These are phyloP conservation scores for Candida pseudoglaebosa DNA, from an alignment of 805 yeast species.

Conservation along the genomic window DNA sequence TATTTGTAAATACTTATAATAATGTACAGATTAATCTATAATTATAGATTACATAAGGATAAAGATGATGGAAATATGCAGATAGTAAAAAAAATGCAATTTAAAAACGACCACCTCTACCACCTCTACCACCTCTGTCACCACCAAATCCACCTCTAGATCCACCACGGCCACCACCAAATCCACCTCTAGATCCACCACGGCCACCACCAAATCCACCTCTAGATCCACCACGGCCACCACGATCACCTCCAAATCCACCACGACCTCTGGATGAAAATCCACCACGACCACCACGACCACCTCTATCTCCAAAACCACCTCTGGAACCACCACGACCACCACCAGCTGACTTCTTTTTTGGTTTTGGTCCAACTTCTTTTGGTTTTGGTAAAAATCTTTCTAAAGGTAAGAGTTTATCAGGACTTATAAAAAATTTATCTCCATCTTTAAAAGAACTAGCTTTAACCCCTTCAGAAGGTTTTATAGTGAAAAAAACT, in stretches of 20 bases:
- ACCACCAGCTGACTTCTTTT: conserved; percentile 58
- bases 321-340: conserved; percentile 43
- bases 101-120: conserved; percentile 16
- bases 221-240: conserved; percentile 32
- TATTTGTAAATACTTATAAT: background rate
- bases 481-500: conserved; percentile 95
- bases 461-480: conserved; percentile 95
- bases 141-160: conserved; percentile 19
- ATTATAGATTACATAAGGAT: background rate
- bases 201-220: conserved; percentile 41
- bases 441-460: conserved; percentile 91
- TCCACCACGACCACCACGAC: conserved; percentile 38
- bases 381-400: conserved; percentile 97
- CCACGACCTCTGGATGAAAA: too few species aligned
- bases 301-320: conserved; percentile 32
- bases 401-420: conserved; percentile 91
- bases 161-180: conserved; percentile 48
- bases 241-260: conserved; percentile 34
- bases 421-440: conserved; percentile 92
- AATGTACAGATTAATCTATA: conserved; percentile 1
- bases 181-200: conserved; percentile 33
- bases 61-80: conserved; percentile 1
- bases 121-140: conserved; percentile 11
- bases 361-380: conserved; percentile 76
- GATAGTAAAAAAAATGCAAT: background rate